Evolutionary conservation across 164 flowering plant species (phyloP), one percentile per base, ranked within the genome.

Genomic region (Stephania yunnanensis): DNA sequence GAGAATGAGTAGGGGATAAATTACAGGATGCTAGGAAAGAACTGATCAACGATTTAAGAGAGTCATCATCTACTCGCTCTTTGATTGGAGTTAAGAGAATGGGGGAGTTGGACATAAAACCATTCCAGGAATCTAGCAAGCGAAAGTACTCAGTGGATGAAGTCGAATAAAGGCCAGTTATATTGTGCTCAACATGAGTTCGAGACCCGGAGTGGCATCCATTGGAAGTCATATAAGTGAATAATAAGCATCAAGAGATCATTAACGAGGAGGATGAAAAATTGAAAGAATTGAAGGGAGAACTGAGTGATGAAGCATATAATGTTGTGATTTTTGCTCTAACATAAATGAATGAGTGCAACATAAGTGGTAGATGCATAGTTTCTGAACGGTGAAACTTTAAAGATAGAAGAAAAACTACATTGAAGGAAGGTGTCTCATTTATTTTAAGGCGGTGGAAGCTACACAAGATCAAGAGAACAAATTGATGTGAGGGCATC

Each of bases 141-240:
- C 75, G 74, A 73, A 91, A 80, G 71, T 91, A 87, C 79, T 73
- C 69, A 64, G 82, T 77, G 50, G 87, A 84, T 20, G 89, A 84
- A 72, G 92, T 90, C 69, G 89, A 84, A 2, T 86, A 85, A 11
- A 86, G 77, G 76, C 86, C 92, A 22, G 53, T 81, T 1, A 89
- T 87, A 73, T 73, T 91, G 17, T 89, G 91, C 81, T 88, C 93
- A 9, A 70, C 87, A 80, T 93, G 98, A 96, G 92, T 91, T 15
- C 82, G 83, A 77, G 89, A 89, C 74, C 89, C 96, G 50, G 87
- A 81, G 22, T 91, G 98, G 98, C 93, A 89, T 78, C 93, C 98
- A 52, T 88, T 88, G 70, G 88, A 78, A 75, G 81, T 81, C n/a
- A 71, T 86, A 44, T 19, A 12, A 61, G 74, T 77, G 68, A 84